Evolutionary conservation across 2,329 filamentous ascomycete genomes (phyloP), one percentile per base, ranked within the genome.

Genomic region (Pseudonectria buxi): DNA sequence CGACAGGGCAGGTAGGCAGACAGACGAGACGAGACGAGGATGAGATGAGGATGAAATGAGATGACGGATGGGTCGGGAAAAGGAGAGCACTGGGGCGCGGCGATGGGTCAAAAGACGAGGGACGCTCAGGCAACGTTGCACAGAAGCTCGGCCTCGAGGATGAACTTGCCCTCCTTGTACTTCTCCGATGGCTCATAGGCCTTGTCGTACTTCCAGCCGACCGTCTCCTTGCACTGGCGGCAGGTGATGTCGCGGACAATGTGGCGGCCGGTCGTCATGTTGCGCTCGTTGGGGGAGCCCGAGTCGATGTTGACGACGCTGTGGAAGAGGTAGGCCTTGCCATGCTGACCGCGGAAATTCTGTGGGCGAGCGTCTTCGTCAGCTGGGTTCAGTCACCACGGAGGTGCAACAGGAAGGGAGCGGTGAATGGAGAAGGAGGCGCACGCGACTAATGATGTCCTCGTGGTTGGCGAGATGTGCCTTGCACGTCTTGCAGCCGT

Each of bases 201-300:
- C 68, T 94, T 95, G 64, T 98, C 92, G 61, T 98, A 98, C 63
- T 95, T 96, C 92, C 92, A 98, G 25, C 92, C 92, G 35, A 98
- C 92, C 22, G 83, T 84, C 61, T 89, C 84, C 58, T 83, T 84
- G 74, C 92, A 98, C 63, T 94, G 86, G 39, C 83, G 76, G 68
- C 92, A 98, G 39, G 72, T 72, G 53, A 98, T 95, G 60, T 98
- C 92, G 39, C 92, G 82, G 31, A 98, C 92, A 37, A 96, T 74
- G 63, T 98, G 92, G 36, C 86, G 78, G 35, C 92, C 92, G 1
- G 92, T 98, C 11, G 92, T 98, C 92, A 98, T 98, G 67, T 84
- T 94, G 47, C 92, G 86, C 67, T 98, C 92, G 58, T 76, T 82
- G n/a, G 90, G 77, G 42, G 94, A 85, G 50, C 83, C 82, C 30